Percentiles rank a stretch among this genome's conserved stretches.
These are phyloP conservation scores for Lichtheimia hyalospora DNA, from an alignment of 371 early-diverging fungal species.

Conservation along the genomic window DNA sequence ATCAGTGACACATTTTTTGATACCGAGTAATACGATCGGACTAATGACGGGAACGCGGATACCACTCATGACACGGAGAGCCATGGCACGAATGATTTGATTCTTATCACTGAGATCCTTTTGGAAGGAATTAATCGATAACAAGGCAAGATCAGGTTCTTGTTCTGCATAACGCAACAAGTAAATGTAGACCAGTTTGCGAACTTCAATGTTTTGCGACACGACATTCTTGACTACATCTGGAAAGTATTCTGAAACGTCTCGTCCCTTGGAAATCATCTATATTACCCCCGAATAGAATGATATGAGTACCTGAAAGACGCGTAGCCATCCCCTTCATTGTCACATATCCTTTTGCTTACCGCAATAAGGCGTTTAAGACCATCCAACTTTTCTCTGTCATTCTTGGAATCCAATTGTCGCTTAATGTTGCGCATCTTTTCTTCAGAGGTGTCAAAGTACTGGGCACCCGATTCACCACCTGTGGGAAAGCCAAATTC, in stretches of 20 bases:
- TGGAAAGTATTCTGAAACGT: constrained; percentile 91
- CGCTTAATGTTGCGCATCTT: constrained; percentile 76
- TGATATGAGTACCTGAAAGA: background rate
- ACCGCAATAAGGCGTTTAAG: constrained; percentile 89
- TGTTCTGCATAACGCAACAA: constrained; percentile 91
- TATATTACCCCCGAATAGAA: constrained; percentile 16
- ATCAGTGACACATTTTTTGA: constrained; percentile 85
- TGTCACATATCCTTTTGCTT: constrained; percentile 17
- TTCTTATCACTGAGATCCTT: constrained; percentile 92
- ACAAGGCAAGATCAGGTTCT: constrained; percentile 91
- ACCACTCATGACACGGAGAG: constrained; percentile 92
- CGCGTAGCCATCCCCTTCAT: background rate
- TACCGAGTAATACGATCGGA: constrained; percentile 85
- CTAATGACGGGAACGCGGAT: constrained; percentile 90
- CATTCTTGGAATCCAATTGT: constrained; percentile 80
- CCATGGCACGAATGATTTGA: constrained; percentile 92
- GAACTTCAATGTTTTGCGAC: constrained; percentile 84
- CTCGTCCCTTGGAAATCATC: constrained; percentile 92
- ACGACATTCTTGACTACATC: constrained; percentile 97
- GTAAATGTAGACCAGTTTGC: constrained; percentile 94
- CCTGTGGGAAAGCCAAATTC: constrained; percentile 77
- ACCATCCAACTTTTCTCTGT: constrained; percentile 90
- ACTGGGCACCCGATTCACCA: constrained; percentile 67
- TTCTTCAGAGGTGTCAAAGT: constrained; percentile 87
- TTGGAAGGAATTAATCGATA: constrained; percentile 97